phyloP scores from a whole-genome alignment of 129 eudicot genomes.

The Gnaphalium uliginosum region DNA sequence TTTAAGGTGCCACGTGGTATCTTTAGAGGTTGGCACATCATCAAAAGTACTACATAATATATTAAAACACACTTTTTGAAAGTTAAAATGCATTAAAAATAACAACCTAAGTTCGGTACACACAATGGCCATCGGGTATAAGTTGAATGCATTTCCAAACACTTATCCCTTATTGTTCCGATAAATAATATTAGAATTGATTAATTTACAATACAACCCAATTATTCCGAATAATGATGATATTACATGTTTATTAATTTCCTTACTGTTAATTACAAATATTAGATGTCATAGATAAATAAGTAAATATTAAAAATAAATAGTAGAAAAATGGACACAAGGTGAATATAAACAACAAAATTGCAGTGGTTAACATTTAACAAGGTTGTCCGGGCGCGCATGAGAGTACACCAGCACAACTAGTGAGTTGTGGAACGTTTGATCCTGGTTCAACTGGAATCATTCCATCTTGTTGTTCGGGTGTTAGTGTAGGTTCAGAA shows the following conservation, averaged over 20 bases:
- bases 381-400: conserved; percentile 50
- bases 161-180: no score
- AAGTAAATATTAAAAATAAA: not conserved
- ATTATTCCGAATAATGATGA: not conserved
- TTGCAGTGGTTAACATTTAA: conserved; percentile 14
- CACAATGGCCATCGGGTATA: no score
- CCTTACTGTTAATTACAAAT: not conserved
- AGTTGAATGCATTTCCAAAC: no score
- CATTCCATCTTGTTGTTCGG: conserved; percentile 25
- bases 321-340: not conserved
- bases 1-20: no score
- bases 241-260: conserved; percentile 6
- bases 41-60: no score
- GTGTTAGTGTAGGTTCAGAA: conserved; percentile 19
- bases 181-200: no score
- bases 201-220: no score
- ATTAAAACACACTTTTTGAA: no score
- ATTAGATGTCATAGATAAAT: not conserved
- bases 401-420: conserved; percentile 53
- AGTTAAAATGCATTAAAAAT: no score
- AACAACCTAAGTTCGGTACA: no score
- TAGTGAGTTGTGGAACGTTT: conserved; percentile 44
- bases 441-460: conserved; percentile 46
- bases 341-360: not conserved
- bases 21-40: no score